A percentile compares a stretch with the other conserved stretches of the same genome.
phyloP scores from a whole-genome alignment of 768 basidiomycete genomes.

The Amanita jacksonii region DNA sequence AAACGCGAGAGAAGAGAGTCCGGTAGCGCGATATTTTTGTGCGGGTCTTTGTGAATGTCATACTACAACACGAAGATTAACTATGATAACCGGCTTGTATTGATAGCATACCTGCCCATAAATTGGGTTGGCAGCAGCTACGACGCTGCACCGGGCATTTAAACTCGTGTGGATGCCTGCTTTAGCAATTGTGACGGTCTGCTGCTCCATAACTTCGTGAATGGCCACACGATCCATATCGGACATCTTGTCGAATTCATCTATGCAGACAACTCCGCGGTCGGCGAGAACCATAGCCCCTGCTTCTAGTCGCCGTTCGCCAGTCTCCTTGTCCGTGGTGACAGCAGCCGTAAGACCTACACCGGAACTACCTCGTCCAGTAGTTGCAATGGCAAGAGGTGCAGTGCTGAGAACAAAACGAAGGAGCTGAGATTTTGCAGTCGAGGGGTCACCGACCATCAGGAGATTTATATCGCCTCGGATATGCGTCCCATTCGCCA shows the following conservation, averaged over 20 bases:
- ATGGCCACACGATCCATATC: constrained; percentile 98
- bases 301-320: constrained; percentile 92
- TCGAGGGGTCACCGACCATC: constrained; percentile 99
- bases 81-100: constrained; percentile 5
- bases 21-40: constrained; percentile 96
- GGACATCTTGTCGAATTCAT: constrained; percentile 99
- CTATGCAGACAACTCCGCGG: constrained; percentile 97
- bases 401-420: constrained; percentile 95
- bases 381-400: constrained; percentile 95
- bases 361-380: constrained; percentile 95
- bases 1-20: constrained; percentile 98
- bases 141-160: constrained; percentile 95
- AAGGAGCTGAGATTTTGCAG: constrained; percentile 93
- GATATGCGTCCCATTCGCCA: constrained; percentile 95
- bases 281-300: constrained; percentile 99
- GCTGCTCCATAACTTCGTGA: constrained; percentile 99
- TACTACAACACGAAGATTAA: constrained; percentile 49
- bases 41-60: constrained; percentile 98
- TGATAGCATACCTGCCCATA: constrained; percentile 71
- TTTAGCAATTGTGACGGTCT: constrained; percentile 98
- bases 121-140: constrained; percentile 97
- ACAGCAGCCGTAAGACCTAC: constrained; percentile 99
- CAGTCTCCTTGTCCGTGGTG: constrained; percentile 96
- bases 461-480: constrained; percentile 98
- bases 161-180: constrained; percentile 98